Percentiles rank a stretch among this genome's conserved stretches.
phyloP scores from a whole-genome alignment of 106 monocot genomes.

The Acorus calamus region DNA sequence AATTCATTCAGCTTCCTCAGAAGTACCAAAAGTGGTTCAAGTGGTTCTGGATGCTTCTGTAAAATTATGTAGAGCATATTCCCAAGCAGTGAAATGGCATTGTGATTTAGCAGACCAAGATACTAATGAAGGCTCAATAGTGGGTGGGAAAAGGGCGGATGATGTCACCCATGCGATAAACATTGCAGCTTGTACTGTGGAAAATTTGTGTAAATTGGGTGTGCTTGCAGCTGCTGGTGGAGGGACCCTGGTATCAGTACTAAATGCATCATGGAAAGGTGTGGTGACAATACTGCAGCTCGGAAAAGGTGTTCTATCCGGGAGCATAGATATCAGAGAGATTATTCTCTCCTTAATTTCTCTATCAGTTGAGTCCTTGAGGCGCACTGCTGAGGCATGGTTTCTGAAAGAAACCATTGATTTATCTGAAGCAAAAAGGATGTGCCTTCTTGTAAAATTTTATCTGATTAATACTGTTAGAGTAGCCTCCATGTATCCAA shows the following conservation, averaged over 20 bases:
- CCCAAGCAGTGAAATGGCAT: slow-evolving; percentile 24
- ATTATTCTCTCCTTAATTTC: slow-evolving; percentile 66
- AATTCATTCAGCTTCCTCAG: slow-evolving; percentile 36
- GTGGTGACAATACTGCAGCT: slow-evolving; percentile 71
- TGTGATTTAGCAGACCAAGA: slow-evolving; percentile 2
- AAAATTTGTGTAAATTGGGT: slow-evolving; percentile 62
- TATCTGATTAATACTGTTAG: slow-evolving; percentile 87
- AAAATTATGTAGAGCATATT: slow-evolving; percentile 71
- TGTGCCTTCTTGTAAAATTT: slow-evolving; percentile 86
- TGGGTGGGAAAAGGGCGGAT: slow-evolving; percentile 20
- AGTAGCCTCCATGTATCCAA: slow-evolving; percentile 75
- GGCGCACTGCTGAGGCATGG: slow-evolving; percentile 59
- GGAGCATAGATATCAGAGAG: slow-evolving; percentile 47
- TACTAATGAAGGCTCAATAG: not conserved
- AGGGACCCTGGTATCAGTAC: slow-evolving; percentile 61
- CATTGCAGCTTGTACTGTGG: slow-evolving; percentile 40
- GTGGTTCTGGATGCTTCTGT: slow-evolving; percentile 55
- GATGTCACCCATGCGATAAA: slow-evolving; percentile 21
- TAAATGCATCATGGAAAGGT: slow-evolving; percentile 97
- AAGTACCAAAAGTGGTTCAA: slow-evolving; percentile 60
- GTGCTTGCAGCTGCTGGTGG: slow-evolving; percentile 76
- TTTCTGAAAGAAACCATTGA: slow-evolving; percentile 12
- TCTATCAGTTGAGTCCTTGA: slow-evolving; percentile 53
- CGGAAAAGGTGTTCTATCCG: slow-evolving; percentile 54
- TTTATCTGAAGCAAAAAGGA: slow-evolving; percentile 69